phyloP scores from a whole-genome alignment of 306 rosid species.

The Fagus crenata region DNA sequence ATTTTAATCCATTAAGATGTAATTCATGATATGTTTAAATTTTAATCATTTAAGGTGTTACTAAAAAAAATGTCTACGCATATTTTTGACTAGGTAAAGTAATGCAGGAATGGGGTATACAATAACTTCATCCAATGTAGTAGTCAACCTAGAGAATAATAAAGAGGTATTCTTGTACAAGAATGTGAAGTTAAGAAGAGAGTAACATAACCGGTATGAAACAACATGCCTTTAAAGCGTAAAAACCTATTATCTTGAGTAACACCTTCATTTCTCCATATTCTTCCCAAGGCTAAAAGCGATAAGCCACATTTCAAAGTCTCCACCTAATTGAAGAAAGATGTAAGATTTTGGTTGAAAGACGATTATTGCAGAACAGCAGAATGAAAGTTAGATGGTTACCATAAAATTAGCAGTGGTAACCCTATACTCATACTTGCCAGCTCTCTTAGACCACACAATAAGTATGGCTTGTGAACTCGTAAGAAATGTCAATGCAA shows the following conservation, averaged over 20 bases:
- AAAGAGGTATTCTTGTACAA: neutral
- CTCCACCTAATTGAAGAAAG: constrained; percentile 67
- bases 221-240: neutral
- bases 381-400: no score
- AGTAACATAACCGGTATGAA: neutral
- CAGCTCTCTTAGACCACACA: constrained; percentile 94
- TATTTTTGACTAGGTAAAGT: constrained; percentile 82
- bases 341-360: neutral
- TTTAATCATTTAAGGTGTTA: no score
- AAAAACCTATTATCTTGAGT: constrained; percentile 81
- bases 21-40: no score
- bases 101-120: constrained; percentile 89
- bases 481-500: constrained; percentile 79
- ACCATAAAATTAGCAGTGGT: constrained; percentile 91
- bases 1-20: no score
- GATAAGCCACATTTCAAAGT: constrained; percentile 87
- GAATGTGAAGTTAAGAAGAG: neutral
- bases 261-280: constrained; percentile 76
- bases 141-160: constrained; percentile 54
- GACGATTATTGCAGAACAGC: no score
- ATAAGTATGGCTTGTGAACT: constrained; percentile 91
- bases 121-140: constrained; percentile 78
- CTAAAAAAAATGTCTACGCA: neutral
- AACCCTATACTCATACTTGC: constrained; percentile 91
- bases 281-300: constrained; percentile 60